Conservation (phyloP, 805 yeast species). For the Blastobotrys americana region DNA sequence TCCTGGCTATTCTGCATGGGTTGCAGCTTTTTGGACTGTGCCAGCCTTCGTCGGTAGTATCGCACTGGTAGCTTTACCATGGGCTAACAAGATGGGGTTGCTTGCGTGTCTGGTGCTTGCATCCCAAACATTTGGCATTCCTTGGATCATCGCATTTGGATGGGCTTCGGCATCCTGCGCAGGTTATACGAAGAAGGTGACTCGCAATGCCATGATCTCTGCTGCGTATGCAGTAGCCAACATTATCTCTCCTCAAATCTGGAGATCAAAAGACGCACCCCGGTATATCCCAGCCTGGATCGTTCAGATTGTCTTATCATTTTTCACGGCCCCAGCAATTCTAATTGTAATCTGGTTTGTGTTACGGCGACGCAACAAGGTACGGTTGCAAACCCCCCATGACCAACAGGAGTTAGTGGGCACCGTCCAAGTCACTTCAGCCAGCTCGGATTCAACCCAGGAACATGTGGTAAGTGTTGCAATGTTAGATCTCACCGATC, state of each 20-base stretch:
- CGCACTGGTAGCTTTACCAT: conserved; percentile 36
- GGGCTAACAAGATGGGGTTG: conserved; percentile 36
- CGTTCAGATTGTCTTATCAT: conserved; percentile 43
- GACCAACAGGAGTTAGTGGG: not conserved
- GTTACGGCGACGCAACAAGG: conserved; percentile 38
- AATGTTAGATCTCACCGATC: conserved; percentile 46
- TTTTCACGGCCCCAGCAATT: conserved; percentile 36
- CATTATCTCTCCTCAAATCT: conserved; percentile 47
- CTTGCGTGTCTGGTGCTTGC: conserved; percentile 38
- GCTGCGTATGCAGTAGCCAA: conserved; percentile 47
- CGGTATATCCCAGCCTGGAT: conserved; percentile 41
- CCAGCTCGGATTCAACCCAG: not conserved
- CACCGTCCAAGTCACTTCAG: not conserved
- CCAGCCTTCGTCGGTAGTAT: conserved; percentile 39
- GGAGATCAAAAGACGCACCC: conserved; percentile 39
- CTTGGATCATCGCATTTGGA: conserved; percentile 25
- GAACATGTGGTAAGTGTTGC: conserved; percentile 23
- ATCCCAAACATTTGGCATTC: conserved; percentile 30
- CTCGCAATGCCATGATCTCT: conserved; percentile 38
- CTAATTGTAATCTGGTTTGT: conserved; percentile 40
- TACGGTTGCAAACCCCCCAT: conserved; percentile 29
- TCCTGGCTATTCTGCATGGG: conserved; percentile 32
- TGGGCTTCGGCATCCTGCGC: conserved; percentile 41
- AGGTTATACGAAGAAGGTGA: conserved; percentile 48
- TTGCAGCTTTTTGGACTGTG: conserved; percentile 25